Evolutionary conservation across 2,329 filamentous ascomycete genomes (phyloP).

Genomic region (Claviceps pusilla): DNA sequence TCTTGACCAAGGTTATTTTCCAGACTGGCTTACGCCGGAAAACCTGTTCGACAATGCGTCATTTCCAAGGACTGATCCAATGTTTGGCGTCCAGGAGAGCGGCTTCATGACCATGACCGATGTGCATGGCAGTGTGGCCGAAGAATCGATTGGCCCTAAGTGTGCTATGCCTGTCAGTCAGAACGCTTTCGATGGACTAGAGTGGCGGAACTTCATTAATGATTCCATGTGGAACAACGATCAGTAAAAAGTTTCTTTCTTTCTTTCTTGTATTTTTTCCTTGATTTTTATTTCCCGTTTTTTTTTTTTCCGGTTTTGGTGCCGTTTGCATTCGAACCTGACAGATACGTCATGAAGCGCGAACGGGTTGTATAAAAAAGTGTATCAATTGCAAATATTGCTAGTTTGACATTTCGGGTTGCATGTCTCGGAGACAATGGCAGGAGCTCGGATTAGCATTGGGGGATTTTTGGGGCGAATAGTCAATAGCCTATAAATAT

Average conservation of each 20-base stretch:
- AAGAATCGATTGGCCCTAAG: slow-evolving; percentile 1
- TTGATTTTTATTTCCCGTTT: too few relatives aligned
- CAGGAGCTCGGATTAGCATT: too few relatives aligned
- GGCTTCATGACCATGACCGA: not conserved
- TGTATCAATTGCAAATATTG: too few relatives aligned
- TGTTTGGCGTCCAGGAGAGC: slow-evolving; percentile 3
- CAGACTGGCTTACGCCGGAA: not conserved
- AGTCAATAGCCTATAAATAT: too few relatives aligned
- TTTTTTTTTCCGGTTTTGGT: not conserved
- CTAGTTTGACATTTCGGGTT: too few relatives aligned
- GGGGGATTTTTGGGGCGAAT: too few relatives aligned
- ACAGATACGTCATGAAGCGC: too few relatives aligned
- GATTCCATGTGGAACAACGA: slow-evolving; percentile 19
- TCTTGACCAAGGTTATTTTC: slow-evolving; percentile 5
- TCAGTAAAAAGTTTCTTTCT: slow-evolving; percentile 8
- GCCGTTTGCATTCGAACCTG: not conserved
- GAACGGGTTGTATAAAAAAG: too few relatives aligned
- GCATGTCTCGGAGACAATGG: too few relatives aligned
- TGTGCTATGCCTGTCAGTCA: not conserved
- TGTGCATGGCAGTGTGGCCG: not conserved
- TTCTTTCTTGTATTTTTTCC: not conserved
- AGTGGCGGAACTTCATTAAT: slow-evolving; percentile 19
- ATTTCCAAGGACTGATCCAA: slow-evolving; percentile 1
- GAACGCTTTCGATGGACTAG: slow-evolving; percentile 9
- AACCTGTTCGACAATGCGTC: not conserved